Evolutionary conservation across 2,329 filamentous ascomycete genomes (phyloP), one percentile per base, ranked within the genome.

Genomic region (Alternaria longipes): DNA sequence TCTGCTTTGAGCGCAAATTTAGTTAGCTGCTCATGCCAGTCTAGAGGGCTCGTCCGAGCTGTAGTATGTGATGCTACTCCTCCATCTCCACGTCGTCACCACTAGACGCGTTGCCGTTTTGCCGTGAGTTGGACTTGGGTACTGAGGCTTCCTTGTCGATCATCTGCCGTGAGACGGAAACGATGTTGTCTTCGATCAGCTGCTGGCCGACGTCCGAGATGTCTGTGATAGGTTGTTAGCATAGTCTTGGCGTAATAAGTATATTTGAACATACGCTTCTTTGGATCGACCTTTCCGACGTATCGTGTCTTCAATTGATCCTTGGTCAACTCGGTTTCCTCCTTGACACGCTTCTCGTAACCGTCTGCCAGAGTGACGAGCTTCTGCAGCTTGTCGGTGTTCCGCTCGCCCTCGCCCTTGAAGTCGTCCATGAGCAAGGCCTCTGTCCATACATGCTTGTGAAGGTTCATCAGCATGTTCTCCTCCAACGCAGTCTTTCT

Each of bases 381-480:
- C 77, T 92, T 80, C 84, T 97, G 87, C 80, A 99, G 86, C 65
- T 90, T 88, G 56, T 97, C 94, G 78, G 94, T 92, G 79, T 97
- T 99, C 78, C 91, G 89, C 67, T 89, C 85, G 57, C 90, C 92
- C 78, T 98, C 94, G 59, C 88, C 84, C 67, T 90, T 87, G 86
- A 99, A 99, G 80, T 98, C 94, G 63, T 94, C 92, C 93, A 99
- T 98, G 78, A 97, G 89, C 67, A 99, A 81, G 5, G 94, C 95
- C 80, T 99, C 95, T 0, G 96, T 99, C 95, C 95, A 99, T 45
- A 97, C 94, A 71, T 98, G 95, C 86, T 99, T 99, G 87, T 99
- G 95, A 68, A 99, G 84, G 79, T 99, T 99, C 96, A 99, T 99
- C 74, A 99, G 82, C 95, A 99, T 99, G 81, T 97, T 98, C 85